Evolutionary conservation across 257 asterid species (phyloP).

Genomic region (Echites panduratus): DNA sequence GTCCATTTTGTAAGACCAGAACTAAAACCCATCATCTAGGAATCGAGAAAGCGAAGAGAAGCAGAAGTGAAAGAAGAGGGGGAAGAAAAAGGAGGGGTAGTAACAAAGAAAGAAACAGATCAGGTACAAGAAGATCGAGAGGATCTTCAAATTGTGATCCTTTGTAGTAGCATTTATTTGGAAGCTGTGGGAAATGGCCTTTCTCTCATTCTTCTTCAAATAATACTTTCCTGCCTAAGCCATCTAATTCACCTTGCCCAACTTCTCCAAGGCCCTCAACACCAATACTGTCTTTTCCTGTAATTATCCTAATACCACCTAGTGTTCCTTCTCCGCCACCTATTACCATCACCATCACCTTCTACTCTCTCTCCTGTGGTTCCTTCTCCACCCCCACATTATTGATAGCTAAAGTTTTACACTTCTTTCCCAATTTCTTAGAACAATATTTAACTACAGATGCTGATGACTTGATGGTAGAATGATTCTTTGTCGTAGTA

Average conservation of each 20-base stretch:
- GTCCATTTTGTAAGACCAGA: constrained; percentile 22
- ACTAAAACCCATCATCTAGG: constrained; percentile 24
- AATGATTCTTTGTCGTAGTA: constrained; percentile 64
- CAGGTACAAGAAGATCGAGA: constrained; percentile 17
- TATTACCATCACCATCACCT: constrained; percentile 40
- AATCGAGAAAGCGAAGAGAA: constrained; percentile 26
- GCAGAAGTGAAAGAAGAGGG: constrained; percentile 19
- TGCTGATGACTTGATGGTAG: constrained; percentile 53
- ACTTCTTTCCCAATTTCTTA: constrained; percentile 55
- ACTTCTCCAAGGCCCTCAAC: constrained; percentile 23
- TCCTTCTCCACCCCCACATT: constrained; percentile 29
- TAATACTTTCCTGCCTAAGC: constrained; percentile 25
- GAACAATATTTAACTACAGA: constrained; percentile 89
- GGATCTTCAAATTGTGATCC: constrained; percentile 31
- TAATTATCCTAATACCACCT: not conserved
- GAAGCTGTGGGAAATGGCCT: constrained; percentile 39
- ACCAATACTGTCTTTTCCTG: constrained; percentile 16
- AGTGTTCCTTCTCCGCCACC: constrained; percentile 20
- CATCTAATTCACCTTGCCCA: constrained; percentile 18
- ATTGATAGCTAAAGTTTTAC: constrained; percentile 64
- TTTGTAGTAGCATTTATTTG: constrained; percentile 23
- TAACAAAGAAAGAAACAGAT: constrained; percentile 10
- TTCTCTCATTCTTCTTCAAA: constrained; percentile 18
- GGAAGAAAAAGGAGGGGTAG: constrained; percentile 5
- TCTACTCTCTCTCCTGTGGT: constrained; percentile 36